phyloP scores from a whole-genome alignment of 441 rosid species.

The Breynia disticha region DNA sequence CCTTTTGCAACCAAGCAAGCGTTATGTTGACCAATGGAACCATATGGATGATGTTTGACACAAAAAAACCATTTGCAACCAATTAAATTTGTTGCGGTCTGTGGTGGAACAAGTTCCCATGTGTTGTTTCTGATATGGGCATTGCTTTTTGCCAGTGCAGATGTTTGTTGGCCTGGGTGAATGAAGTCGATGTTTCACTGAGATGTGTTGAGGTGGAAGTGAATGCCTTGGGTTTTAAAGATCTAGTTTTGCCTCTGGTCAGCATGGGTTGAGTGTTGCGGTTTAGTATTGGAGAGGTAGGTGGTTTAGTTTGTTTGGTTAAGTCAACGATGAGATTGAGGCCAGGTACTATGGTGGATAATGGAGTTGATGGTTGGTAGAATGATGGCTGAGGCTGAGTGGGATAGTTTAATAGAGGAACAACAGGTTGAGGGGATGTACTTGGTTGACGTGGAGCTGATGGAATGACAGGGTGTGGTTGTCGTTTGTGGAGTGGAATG shows the following conservation, averaged over 20 bases:
- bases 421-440: not conserved
- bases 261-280: not conserved
- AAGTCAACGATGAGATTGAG: too few species aligned
- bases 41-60: not conserved
- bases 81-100: not conserved
- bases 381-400: not conserved
- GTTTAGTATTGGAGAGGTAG: too few species aligned
- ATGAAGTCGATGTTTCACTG: too few species aligned
- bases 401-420: not conserved
- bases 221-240: not conserved
- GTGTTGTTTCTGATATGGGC: not conserved
- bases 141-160: not conserved
- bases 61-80: not conserved
- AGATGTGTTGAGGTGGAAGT: too few species aligned
- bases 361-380: not conserved
- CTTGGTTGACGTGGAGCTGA: too few species aligned
- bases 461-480: too few species aligned
- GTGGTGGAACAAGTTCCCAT: conserved; percentile 2
- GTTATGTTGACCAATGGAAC: not conserved
- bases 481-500: too few species aligned
- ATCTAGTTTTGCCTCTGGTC: not conserved
- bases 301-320: too few species aligned
- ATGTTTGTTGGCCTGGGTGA: not conserved
- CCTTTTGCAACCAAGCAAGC: not conserved
- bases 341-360: too few species aligned